Evolutionary conservation across 208 protist genomes (phyloP).

Genomic region (Herpetomonas samuelpessoai): DNA sequence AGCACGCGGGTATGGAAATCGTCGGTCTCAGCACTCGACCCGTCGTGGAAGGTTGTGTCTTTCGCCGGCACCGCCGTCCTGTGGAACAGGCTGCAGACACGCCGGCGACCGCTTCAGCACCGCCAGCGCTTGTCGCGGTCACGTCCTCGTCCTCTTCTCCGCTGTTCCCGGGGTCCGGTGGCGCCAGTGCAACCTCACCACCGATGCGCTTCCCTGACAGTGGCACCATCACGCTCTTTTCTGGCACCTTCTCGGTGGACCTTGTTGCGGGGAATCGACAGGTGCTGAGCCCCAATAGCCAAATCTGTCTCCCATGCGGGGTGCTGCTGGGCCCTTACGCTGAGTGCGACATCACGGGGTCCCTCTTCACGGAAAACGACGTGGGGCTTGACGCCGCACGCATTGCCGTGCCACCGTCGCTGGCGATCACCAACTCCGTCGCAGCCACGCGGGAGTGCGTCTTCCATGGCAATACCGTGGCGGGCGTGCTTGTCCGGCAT

Average conservation of each 20-base stretch:
- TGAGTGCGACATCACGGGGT: constrained; percentile 35
- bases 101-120: background rate
- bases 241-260: constrained; percentile 22
- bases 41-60: constrained; percentile 53
- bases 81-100: background rate
- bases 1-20: constrained; percentile 65
- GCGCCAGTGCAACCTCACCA: too few relatives aligned
- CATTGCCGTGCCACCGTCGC: constrained; percentile 11
- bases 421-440: background rate
- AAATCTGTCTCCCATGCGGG: constrained; percentile 31
- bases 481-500: constrained; percentile 57
- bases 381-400: constrained; percentile 68
- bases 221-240: constrained; percentile 28
- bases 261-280: constrained; percentile 40
- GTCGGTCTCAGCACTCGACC: constrained; percentile 44
- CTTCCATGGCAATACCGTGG: constrained; percentile 25
- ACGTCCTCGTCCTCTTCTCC: too few relatives aligned
- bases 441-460: constrained; percentile 9
- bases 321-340: constrained; percentile 43
- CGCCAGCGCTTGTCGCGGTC: too few relatives aligned
- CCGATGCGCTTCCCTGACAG: constrained; percentile 25
- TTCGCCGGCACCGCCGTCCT: constrained; percentile 30
- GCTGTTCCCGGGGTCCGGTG: background rate
- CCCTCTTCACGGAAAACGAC: constrained; percentile 68
- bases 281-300: constrained; percentile 29